These are phyloP conservation scores for Globisporangium middletonii DNA, from an alignment of 352 stramenopile genomes.

Conservation along the genomic window DNA sequence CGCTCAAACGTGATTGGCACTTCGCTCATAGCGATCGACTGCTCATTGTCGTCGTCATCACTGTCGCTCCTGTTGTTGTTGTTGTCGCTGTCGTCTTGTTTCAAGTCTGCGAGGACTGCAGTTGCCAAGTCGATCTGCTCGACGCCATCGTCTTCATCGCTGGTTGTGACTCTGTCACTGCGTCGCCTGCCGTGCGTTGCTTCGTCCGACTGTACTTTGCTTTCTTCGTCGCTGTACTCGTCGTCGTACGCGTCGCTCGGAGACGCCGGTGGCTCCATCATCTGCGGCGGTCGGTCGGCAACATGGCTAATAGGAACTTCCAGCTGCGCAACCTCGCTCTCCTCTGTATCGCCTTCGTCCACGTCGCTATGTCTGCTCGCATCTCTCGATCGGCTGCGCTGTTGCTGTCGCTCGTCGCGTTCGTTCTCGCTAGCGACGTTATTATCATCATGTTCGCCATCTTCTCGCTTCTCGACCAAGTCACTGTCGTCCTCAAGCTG, in stretches of 20 bases:
- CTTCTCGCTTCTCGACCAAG: not conserved
- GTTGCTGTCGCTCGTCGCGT: not conserved
- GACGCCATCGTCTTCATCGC: constrained; percentile 2
- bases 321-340: not conserved
- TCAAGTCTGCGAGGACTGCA: not conserved
- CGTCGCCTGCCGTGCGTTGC: not conserved
- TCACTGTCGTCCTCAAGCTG: constrained; percentile 21
- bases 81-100: not conserved
- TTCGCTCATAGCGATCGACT: constrained; percentile 39
- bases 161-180: not conserved
- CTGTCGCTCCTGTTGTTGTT: not conserved
- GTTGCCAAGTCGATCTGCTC: constrained; percentile 1
- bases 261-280: constrained; percentile 45
- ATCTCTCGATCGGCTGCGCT: not conserved
- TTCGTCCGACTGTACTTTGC: not conserved
- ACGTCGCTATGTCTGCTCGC: no score
- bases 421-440: not conserved
- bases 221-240: constrained; percentile 5
- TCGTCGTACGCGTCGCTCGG: constrained; percentile 25
- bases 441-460: not conserved
- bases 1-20: constrained; percentile 34
- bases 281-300: constrained; percentile 8
- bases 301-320: no score
- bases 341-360: not conserved
- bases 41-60: constrained; percentile 23